Conservation (phyloP, 163 green algal species). For the Prototheca cutis region DNA sequence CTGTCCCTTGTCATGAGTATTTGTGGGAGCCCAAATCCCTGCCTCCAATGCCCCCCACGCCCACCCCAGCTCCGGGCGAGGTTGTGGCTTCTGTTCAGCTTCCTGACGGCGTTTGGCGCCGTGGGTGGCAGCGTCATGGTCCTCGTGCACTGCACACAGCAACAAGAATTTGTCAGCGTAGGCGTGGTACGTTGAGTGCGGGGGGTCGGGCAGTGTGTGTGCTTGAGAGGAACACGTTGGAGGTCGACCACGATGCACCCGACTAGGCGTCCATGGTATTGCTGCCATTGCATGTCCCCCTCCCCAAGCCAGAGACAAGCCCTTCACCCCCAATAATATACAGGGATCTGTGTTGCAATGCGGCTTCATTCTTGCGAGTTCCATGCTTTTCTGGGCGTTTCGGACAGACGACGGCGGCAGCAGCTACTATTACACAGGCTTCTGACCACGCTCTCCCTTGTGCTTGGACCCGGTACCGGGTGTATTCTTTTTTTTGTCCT, state of each 20-base stretch:
- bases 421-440: slow-evolving; percentile 5
- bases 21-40: too few species aligned
- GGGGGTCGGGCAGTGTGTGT: not conserved
- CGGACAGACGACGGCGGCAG: slow-evolving; percentile 5
- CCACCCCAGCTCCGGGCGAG: slow-evolving; percentile 23
- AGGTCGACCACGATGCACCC: too few species aligned
- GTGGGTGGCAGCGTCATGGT: slow-evolving; percentile 27
- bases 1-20: too few species aligned
- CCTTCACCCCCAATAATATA: too few species aligned
- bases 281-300: too few species aligned
- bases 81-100: slow-evolving; percentile 29
- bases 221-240: not conserved
- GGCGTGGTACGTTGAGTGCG: slow-evolving; percentile 20
- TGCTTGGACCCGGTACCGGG: too few species aligned
- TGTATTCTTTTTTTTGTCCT: too few species aligned
- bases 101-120: slow-evolving; percentile 17
- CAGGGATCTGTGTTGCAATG: slow-evolving; percentile 31
- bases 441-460: too few species aligned
- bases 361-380: slow-evolving; percentile 24
- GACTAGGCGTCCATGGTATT: too few species aligned
- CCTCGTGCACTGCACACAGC: slow-evolving; percentile 16
- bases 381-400: slow-evolving; percentile 32
- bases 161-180: slow-evolving; percentile 2
- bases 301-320: too few species aligned
- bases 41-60: too few species aligned